These are phyloP conservation scores for Inga oerstediana DNA, from an alignment of 306 rosid genomes.

Conservation along the genomic window DNA sequence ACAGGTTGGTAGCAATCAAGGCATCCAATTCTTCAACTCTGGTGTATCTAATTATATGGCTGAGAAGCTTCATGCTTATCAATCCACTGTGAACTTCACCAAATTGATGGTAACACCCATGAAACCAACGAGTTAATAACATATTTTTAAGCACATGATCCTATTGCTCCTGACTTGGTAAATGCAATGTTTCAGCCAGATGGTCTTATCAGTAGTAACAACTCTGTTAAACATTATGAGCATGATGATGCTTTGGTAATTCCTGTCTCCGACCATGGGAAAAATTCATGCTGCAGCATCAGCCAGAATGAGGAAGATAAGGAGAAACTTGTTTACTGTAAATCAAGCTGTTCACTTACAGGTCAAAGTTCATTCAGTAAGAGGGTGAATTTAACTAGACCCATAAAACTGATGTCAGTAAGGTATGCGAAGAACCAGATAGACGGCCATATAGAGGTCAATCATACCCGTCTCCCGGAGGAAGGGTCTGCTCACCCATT, in stretches of 20 bases:
- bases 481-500: slow-evolving; percentile 32
- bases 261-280: slow-evolving; percentile 37
- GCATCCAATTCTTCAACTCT: slow-evolving; percentile 43
- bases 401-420: slow-evolving; percentile 39
- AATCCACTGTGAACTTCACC: slow-evolving; percentile 43
- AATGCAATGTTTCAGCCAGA: slow-evolving; percentile 37
- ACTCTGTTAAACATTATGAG: slow-evolving; percentile 35
- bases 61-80: slow-evolving; percentile 44
- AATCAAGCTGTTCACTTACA: slow-evolving; percentile 34
- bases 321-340: slow-evolving; percentile 33
- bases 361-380: slow-evolving; percentile 38
- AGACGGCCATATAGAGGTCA: slow-evolving; percentile 36
- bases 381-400: slow-evolving; percentile 30
- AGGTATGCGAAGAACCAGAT: slow-evolving; percentile 25
- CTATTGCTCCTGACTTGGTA: slow-evolving; percentile 35
- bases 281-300: slow-evolving; percentile 26
- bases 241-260: slow-evolving; percentile 41
- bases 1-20: slow-evolving; percentile 45
- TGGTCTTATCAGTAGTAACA: slow-evolving; percentile 32
- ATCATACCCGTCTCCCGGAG: slow-evolving; percentile 31
- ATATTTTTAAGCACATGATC: slow-evolving; percentile 26
- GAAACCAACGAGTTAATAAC: slow-evolving; percentile 29
- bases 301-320: slow-evolving; percentile 43
- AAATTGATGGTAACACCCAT: slow-evolving; percentile 34
- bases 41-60: slow-evolving; percentile 40